Conservation (phyloP, 75 land plant genomes). For the Larix kaempferi region DNA sequence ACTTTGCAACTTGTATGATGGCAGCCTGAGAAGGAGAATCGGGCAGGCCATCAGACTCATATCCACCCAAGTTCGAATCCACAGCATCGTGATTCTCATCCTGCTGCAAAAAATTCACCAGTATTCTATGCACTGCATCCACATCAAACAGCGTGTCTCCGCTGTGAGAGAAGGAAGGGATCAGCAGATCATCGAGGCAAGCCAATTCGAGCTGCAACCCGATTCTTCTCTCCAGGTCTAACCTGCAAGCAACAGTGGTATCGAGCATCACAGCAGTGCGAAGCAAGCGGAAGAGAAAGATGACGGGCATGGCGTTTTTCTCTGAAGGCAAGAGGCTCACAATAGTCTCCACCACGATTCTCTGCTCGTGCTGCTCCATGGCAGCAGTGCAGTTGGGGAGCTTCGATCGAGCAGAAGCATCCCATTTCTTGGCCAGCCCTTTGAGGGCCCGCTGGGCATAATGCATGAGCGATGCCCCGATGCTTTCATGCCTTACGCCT, state of each 20-base stretch:
- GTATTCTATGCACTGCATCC: constrained; percentile 62
- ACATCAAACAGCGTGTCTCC: constrained; percentile 76
- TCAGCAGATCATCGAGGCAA: constrained; percentile 76
- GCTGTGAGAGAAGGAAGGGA: constrained; percentile 57
- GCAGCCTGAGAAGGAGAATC: constrained; percentile 44
- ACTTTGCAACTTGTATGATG: constrained; percentile 57
- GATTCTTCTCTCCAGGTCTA: constrained; percentile 74
- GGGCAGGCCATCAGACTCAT: constrained; percentile 64
- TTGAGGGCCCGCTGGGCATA: constrained; percentile 60
- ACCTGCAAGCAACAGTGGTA: constrained; percentile 48
- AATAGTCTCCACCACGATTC: constrained; percentile 50
- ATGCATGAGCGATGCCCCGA: constrained; percentile 45
- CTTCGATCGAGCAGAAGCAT: constrained; percentile 27
- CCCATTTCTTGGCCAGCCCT: constrained; percentile 32
- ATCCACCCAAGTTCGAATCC: constrained; percentile 21
- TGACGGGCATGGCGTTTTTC: constrained; percentile 45
- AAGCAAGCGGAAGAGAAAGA: constrained; percentile 71
- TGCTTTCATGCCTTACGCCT: constrained; percentile 49
- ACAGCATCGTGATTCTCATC: constrained; percentile 53
- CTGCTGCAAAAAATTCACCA: constrained; percentile 58
- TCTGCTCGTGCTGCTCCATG: constrained; percentile 34
- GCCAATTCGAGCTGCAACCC: constrained; percentile 69
- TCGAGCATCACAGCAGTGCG: constrained; percentile 67
- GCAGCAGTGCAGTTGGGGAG: constrained; percentile 7
- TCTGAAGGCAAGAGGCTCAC: constrained; percentile 51